Percentiles rank a stretch among this genome's conserved stretches.
Conservation (phyloP, 2,329 filamentous ascomycete genomes). For the Aspergillus piperis region DNA sequence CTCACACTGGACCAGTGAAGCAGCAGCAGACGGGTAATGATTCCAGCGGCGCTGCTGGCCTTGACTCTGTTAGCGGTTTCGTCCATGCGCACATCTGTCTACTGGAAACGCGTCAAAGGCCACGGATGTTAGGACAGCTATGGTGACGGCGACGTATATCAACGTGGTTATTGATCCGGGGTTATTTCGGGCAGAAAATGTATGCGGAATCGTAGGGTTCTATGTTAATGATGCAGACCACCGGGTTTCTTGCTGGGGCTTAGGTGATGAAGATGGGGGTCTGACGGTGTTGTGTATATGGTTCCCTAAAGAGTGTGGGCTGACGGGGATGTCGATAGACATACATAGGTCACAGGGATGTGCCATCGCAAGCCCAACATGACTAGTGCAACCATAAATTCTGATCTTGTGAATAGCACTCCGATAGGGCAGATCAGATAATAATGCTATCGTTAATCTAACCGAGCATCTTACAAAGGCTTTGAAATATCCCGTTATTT, state of each 20-base stretch:
- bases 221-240: constrained; percentile 45
- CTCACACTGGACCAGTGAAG: constrained; percentile 9
- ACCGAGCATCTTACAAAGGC: too few relatives aligned
- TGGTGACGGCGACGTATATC: constrained; percentile 65
- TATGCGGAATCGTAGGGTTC: constrained; percentile 10
- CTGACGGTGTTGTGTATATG: too few relatives aligned
- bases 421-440: too few relatives aligned
- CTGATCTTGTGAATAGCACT: too few relatives aligned
- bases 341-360: too few relatives aligned
- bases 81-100: constrained; percentile 60
- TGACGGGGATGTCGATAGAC: too few relatives aligned
- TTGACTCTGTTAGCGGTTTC: constrained; percentile 57
- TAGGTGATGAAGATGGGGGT: background rate
- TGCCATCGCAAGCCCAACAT: too few relatives aligned
- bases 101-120: constrained; percentile 57
- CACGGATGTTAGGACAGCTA: constrained; percentile 65
- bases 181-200: constrained; percentile 52
- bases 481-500: too few relatives aligned
- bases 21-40: constrained; percentile 36
- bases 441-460: too few relatives aligned
- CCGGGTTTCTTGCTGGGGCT: constrained; percentile 53
- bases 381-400: too few relatives aligned
- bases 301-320: too few relatives aligned
- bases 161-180: constrained; percentile 60
- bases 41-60: constrained; percentile 32